Percentiles rank a stretch among this genome's conserved stretches.
phyloP scores from a whole-genome alignment of 2,329 filamentous ascomycete genomes.

The Pezicula carpinea region DNA sequence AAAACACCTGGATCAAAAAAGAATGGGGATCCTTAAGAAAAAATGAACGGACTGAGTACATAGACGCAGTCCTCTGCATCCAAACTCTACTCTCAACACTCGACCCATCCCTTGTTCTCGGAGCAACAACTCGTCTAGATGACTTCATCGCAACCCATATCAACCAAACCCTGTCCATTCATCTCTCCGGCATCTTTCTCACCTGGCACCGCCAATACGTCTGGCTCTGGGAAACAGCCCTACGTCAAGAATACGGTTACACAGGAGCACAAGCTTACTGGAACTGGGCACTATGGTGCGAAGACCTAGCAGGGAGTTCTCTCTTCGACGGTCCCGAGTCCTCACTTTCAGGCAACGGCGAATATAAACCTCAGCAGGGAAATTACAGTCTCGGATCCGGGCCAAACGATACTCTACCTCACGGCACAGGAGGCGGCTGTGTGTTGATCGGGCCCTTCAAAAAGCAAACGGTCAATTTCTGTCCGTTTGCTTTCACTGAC shows the following conservation, averaged over 20 bases:
- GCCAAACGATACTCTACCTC: not conserved
- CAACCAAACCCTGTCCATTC: slow-evolving; percentile 27
- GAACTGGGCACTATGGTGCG: not conserved
- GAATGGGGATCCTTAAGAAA: not conserved
- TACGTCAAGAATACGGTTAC: slow-evolving; percentile 35
- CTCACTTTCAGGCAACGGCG: not conserved
- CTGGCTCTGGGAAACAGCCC: slow-evolving; percentile 31
- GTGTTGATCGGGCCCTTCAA: not conserved
- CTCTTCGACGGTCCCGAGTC: not conserved
- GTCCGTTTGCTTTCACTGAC: not conserved
- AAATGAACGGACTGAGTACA: not conserved
- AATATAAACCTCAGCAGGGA: not conserved
- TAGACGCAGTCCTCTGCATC: not conserved
- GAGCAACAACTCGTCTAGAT: slow-evolving; percentile 29
- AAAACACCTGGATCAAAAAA: not conserved
- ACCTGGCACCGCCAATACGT: slow-evolving; percentile 37
- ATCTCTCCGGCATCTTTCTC: slow-evolving; percentile 33
- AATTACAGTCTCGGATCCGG: not conserved
- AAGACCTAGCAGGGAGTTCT: not conserved
- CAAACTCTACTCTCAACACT: not conserved
- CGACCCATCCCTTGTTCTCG: not conserved
- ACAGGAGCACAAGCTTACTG: not conserved
- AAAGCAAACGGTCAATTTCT: not conserved
- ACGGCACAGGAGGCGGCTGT: not conserved
- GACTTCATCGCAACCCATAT: slow-evolving; percentile 35